Base-by-base conservation (phyloP, 2,329 filamentous ascomycete genomes). In the Botryotinia convoluta region DNA sequence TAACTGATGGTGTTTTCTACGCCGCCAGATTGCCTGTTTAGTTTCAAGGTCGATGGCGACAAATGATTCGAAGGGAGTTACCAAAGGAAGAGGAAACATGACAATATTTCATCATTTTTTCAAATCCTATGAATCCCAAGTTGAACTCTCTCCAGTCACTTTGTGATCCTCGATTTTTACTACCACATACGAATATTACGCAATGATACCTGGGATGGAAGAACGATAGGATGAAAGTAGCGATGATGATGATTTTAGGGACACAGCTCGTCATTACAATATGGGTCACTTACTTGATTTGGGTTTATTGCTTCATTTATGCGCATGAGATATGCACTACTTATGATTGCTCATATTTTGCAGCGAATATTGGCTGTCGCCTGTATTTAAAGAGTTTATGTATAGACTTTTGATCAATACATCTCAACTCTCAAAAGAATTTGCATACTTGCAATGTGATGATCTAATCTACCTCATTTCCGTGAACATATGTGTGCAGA, bases 1-100 rank as follows among this genome's bases (percentile, higher is more conserved):
- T 88, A 72, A 85, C 85, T 74, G 84, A 86, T 72, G 89, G 89
- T 39, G 84, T 85, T 78, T 91, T 91, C 79, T 91, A 91, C 77
- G 89, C 89, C 74, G 85, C 89, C 68, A 85, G 88, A 70, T 82
- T 89, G 67, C 83, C 85, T 57, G 80, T 62, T 48, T 72, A 72
- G 37, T 63, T 18, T 18, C 10, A 10, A n/a, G 67, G 3, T 32
- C 35, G 35, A 44, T 16, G 63, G 20, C 44, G 26, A 61, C 6
- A 44, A n/a, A 32, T 14, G n/a, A 44, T 57, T 32, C 37, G 26
- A 14, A 10, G 54, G 3, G 6, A 16, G 32, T 29, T 22, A 3
- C 26, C 0, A 26, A n/a, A 14, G 5, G 7, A 14, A 9, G 26
- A 67, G 35, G 14, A 29, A 67, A 7, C 8, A 39, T 39, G 9